These are phyloP conservation scores for Davidsoniella eucalypti DNA, from an alignment of 2,329 filamentous ascomycete species.

Conservation along the genomic window DNA sequence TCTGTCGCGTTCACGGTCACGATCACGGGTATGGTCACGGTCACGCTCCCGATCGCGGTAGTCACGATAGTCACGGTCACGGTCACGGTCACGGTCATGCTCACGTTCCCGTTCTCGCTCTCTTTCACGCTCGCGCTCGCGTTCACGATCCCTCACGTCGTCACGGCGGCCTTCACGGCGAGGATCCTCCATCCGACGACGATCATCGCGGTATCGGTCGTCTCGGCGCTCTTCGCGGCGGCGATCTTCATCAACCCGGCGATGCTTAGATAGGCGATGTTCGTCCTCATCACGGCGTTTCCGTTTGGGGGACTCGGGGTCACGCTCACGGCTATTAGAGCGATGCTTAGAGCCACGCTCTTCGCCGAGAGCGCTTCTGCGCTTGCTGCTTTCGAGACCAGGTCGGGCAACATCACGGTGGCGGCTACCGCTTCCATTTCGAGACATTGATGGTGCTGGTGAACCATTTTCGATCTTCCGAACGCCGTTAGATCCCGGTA, in stretches of 20 bases:
- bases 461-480: conserved; percentile 53
- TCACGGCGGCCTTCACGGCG: conserved; percentile 20
- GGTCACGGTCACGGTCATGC: conserved; percentile 14
- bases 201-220: conserved; percentile 12
- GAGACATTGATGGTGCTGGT: conserved; percentile 35
- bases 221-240: conserved; percentile 13
- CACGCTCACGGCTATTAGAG: conserved; percentile 24
- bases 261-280: conserved; percentile 26
- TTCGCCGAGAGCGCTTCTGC: conserved; percentile 38
- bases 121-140: conserved; percentile 16
- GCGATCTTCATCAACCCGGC: conserved; percentile 25
- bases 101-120: conserved; percentile 15
- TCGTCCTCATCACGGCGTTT: conserved; percentile 14
- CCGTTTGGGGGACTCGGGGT: conserved; percentile 12
- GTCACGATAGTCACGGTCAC: conserved; percentile 13
- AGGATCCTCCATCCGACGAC: conserved; percentile 17
- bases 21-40: conserved; percentile 20
- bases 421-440: conserved; percentile 32
- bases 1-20: conserved; percentile 14
- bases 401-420: conserved; percentile 27
- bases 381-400: conserved; percentile 35
- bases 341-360: conserved; percentile 29
- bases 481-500: conserved; percentile 37
- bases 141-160: conserved; percentile 18
- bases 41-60: conserved; percentile 16